Evolutionary conservation across 2,329 filamentous ascomycete genomes (phyloP).

Genomic region (Diaporthe nobilis): DNA sequence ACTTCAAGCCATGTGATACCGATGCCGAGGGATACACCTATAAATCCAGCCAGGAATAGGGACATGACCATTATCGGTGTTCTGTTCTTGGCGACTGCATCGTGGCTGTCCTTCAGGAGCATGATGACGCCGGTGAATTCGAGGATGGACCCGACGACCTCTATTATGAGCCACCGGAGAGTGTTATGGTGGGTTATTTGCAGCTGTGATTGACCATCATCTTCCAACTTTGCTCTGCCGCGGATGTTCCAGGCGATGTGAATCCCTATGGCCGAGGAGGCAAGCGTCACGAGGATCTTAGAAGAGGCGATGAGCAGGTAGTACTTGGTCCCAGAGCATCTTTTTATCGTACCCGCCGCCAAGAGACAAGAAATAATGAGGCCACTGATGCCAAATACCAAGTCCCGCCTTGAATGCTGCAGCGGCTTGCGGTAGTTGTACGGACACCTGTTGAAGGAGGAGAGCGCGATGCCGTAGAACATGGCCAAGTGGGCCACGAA

Average conservation of each 20-base stretch:
- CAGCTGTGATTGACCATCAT: neutral
- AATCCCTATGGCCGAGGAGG: neutral
- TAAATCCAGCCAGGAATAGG: neutral
- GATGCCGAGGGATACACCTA: neutral
- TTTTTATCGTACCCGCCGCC: neutral
- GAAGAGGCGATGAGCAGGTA: neutral
- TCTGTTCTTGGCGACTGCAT: neutral
- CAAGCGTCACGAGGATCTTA: neutral
- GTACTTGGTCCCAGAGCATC: neutral
- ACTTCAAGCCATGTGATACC: neutral
- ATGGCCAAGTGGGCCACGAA: slow-evolving; percentile 21
- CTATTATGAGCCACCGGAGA: neutral
- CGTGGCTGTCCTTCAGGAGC: neutral
- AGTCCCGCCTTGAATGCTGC: neutral
- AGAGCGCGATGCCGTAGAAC: slow-evolving; percentile 5
- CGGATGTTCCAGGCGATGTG: slow-evolving; percentile 20
- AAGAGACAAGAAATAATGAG: neutral
- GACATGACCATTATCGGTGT: neutral
- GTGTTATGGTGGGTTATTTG: neutral
- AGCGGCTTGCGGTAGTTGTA: neutral
- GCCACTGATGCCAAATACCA: neutral
- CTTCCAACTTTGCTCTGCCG: neutral
- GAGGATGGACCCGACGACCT: neutral
- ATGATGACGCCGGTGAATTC: neutral
- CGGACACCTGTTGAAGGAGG: neutral